phyloP scores from a whole-genome alignment of 345 rosid species.

The Pistacia integerrima region DNA sequence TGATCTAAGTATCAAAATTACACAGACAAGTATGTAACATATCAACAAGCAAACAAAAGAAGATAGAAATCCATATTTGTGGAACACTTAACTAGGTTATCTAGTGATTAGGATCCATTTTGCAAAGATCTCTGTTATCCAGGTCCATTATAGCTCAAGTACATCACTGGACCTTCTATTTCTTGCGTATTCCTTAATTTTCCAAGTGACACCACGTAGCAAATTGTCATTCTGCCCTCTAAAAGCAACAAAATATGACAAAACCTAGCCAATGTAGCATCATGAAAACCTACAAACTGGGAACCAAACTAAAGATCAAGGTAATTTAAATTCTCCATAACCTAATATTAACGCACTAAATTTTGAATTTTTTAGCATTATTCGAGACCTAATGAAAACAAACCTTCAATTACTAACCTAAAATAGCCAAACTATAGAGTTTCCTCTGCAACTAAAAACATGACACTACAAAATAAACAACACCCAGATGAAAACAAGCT shows the following conservation, averaged over 20 bases:
- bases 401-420: too few relatives aligned
- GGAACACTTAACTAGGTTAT: not conserved
- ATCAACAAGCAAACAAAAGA: not conserved
- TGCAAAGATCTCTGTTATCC: not conserved
- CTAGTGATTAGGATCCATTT: not conserved
- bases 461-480: not conserved
- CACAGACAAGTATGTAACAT: not conserved
- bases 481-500: not conserved
- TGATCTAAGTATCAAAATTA: not conserved
- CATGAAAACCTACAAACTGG: not conserved
- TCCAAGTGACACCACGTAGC: not conserved
- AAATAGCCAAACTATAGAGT: not conserved
- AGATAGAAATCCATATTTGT: not conserved
- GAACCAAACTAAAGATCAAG: not conserved
- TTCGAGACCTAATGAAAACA: too few relatives aligned
- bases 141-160: not conserved
- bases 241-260: not conserved
- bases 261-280: not conserved
- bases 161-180: not conserved
- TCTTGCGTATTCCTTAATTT: not conserved
- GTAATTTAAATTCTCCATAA: not conserved
- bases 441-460: not conserved
- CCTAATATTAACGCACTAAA: not conserved
- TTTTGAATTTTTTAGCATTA: not conserved
- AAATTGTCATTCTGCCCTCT: not conserved